Conservation (phyloP, 352 stramenopile genomes). For the Globisporangium orthogonon region DNA sequence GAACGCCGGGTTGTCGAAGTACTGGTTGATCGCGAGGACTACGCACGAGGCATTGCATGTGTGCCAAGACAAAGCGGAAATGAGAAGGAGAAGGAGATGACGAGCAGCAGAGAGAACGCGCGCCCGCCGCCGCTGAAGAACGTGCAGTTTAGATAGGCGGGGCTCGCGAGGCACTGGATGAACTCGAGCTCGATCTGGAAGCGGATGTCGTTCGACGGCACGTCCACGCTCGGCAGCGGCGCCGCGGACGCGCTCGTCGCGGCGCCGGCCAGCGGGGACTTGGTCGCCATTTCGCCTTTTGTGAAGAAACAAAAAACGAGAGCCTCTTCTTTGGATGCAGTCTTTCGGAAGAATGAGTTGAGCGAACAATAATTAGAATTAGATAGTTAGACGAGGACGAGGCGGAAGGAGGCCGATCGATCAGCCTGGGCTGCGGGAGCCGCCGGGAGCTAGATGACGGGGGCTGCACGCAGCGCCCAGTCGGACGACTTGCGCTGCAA, state of each 20-base stretch:
- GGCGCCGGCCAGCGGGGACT: background rate
- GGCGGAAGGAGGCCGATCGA: too few relatives aligned
- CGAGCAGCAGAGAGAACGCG: too few relatives aligned
- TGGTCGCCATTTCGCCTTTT: background rate
- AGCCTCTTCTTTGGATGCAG: too few relatives aligned
- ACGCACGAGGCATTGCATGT: background rate
- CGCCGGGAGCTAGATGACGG: background rate
- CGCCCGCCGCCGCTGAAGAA: background rate
- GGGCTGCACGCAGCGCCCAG: background rate
- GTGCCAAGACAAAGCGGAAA: too few relatives aligned
- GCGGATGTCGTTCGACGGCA: slow-evolving; percentile 85
- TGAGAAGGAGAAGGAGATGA: background rate
- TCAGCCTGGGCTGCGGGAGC: too few relatives aligned
- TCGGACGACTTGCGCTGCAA: slow-evolving; percentile 1
- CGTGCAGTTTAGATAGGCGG: slow-evolving; percentile 87
- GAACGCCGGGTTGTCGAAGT: slow-evolving; percentile 89
- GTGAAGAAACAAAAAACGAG: background rate
- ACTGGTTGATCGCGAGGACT: slow-evolving; percentile 88
- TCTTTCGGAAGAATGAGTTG: too few relatives aligned
- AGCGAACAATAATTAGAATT: too few relatives aligned
- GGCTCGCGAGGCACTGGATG: slow-evolving; percentile 87
- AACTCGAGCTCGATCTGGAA: slow-evolving; percentile 93
- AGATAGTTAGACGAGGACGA: too few relatives aligned
- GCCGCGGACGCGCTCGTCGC: background rate
- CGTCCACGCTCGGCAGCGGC: slow-evolving; percentile 27